phyloP scores from a whole-genome alignment of 2,329 filamentous ascomycete genomes.

The Calonectria montana region DNA sequence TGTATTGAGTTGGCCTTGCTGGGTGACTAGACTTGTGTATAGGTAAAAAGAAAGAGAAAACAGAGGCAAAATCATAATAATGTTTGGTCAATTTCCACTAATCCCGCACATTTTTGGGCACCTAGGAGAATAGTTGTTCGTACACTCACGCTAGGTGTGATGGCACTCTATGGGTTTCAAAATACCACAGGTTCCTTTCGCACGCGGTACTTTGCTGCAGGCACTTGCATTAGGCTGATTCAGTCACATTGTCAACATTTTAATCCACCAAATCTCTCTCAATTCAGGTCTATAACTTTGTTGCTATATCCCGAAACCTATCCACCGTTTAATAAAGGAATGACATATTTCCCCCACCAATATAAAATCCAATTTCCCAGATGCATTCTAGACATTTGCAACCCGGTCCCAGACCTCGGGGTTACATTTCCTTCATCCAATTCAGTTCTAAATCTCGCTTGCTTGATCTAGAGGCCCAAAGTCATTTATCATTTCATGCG shows the following conservation, averaged over 20 bases:
- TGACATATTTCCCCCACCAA: constrained; percentile 16
- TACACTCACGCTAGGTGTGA: too few relatives aligned
- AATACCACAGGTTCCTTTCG: too few relatives aligned
- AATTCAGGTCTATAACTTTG: constrained; percentile 21
- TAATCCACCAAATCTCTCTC: constrained; percentile 21
- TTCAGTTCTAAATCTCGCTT: constrained; percentile 13
- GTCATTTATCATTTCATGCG: constrained; percentile 2
- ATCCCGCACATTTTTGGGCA: too few relatives aligned
- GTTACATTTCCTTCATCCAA: constrained; percentile 14
- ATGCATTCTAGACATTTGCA: constrained; percentile 13
- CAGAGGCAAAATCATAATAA: too few relatives aligned
- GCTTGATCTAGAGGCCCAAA: constrained; percentile 13
- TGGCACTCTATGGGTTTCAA: too few relatives aligned
- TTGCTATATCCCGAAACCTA: constrained; percentile 17
- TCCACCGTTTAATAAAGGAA: constrained; percentile 22
- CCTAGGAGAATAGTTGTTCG: too few relatives aligned
- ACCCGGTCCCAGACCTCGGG: constrained; percentile 12
- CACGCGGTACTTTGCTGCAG: too few relatives aligned
- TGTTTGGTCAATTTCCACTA: too few relatives aligned
- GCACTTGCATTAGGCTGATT: too few relatives aligned
- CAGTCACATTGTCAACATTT: background rate
- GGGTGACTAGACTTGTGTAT: too few relatives aligned
- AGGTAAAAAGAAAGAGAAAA: too few relatives aligned
- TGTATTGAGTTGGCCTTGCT: too few relatives aligned
- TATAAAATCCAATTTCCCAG: background rate